These are phyloP conservation scores for Penicillium soppii DNA, from an alignment of 495 filamentous ascomycete genomes.

Conservation along the genomic window DNA sequence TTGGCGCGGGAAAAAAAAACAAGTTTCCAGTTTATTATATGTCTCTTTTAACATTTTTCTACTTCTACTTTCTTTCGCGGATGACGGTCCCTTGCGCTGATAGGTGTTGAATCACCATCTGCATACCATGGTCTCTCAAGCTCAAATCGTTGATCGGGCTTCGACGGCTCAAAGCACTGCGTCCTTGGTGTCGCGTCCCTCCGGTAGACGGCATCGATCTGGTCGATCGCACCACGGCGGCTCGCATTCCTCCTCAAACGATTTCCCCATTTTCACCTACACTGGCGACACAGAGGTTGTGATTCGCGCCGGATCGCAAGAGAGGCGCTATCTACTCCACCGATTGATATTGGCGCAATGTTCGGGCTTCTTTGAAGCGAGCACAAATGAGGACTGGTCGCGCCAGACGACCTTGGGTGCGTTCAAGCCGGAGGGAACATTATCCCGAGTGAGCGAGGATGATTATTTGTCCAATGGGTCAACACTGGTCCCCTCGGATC, in stretches of 20 bases:
- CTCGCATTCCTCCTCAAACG: constrained; percentile 73
- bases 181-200: constrained; percentile 62
- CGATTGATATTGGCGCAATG: constrained; percentile 80
- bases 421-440: constrained; percentile 34
- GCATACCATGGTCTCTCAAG: constrained; percentile 68
- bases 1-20: too few species aligned
- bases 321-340: constrained; percentile 83
- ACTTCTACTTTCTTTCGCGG: neutral
- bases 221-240: constrained; percentile 81
- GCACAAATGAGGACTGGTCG: constrained; percentile 85
- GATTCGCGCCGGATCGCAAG: constrained; percentile 66
- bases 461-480: constrained; percentile 45
- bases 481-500: constrained; percentile 41
- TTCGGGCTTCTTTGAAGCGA: constrained; percentile 90
- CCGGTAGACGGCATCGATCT: constrained; percentile 63
- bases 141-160: constrained; percentile 58
- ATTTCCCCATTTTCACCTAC: constrained; percentile 87
- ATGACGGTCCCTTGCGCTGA: constrained; percentile 17
- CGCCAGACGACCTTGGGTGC: constrained; percentile 33
- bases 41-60: neutral
- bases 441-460: constrained; percentile 59
- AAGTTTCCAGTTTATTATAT: neutral
- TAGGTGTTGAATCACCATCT: constrained; percentile 24
- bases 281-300: constrained; percentile 90
- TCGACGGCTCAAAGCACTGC: constrained; percentile 50